Base-by-base conservation (phyloP, 495 filamentous ascomycete species). In the Achaetomiella virescens region DNA sequence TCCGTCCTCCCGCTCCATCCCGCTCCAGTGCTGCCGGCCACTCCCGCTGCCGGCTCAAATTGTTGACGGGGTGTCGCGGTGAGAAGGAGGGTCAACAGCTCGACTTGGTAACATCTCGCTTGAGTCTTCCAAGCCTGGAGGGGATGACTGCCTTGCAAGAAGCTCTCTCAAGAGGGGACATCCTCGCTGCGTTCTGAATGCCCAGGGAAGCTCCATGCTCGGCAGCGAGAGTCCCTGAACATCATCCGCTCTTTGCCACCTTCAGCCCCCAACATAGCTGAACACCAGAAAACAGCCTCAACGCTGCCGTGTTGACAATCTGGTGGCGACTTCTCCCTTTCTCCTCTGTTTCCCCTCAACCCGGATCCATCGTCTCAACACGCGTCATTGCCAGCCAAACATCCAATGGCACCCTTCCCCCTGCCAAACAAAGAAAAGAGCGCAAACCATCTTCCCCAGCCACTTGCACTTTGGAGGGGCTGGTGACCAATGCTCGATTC, bases 401-500 rank as follows among this genome's bases (percentile, higher is more conserved):
- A 38, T 18, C 47, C 29, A 55, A 48, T 55, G 35, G 27, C 22
- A 36, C 22, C 35, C 11, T 6, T 33, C n/a, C 5, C 2, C 8
- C 22, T 0, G n/a, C 24, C 31, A 48, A 48, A 36, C 44, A 48
- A 36, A 37, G 45, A 21, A n/a, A 47, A 22, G 45, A 21, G 42
- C 36, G 52, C 52, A 58, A 21, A 14, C 21, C 24, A 35, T 43
- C n/a, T 20, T 18, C 17, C 18, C 37, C 27, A 9, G 27, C 56
- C 48, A 51, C 53, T 36, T 48, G 31, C 33, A 33, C 21, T 2
- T n/a, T 15, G 10, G 52, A 55, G 52, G 52, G 52, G 53, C 45
- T 55, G 44, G 53, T 47, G 42, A n/a, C n/a, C n/a, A n/a, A 38
- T 54, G 63, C 42, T 53, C 58, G 21, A 37, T 15, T 24, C 22